These are phyloP conservation scores for Meyerozyma sp. DNA, from an alignment of 1,139 yeast species.

Conservation along the genomic window DNA sequence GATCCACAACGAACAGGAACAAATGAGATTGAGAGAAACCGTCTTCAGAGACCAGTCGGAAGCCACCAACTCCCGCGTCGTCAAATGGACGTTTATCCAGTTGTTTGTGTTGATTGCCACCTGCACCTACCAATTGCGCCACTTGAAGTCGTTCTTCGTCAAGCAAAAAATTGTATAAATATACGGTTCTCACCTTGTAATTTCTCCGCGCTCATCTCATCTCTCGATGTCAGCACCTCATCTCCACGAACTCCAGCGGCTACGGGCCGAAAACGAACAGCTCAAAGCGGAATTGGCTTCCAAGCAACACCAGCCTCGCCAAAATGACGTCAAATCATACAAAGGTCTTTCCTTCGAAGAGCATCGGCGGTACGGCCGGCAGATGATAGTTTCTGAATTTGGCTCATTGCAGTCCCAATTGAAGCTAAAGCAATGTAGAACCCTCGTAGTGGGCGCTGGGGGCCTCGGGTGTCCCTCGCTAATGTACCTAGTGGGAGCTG, in stretches of 20 bases:
- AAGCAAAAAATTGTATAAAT: constrained; percentile 44
- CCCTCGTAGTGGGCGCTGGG: constrained; percentile 91
- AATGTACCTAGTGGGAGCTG: constrained; percentile 81
- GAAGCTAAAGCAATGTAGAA: constrained; percentile 48
- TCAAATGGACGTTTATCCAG: constrained; percentile 44
- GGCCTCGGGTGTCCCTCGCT: constrained; percentile 95
- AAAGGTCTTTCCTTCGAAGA: constrained; percentile 48
- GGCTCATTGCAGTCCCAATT: constrained; percentile 56
- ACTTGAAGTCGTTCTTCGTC: constrained; percentile 47
- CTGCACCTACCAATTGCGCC: constrained; percentile 45
- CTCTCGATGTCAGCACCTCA: too few species aligned
- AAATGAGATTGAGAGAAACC: constrained; percentile 44
- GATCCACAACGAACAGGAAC: constrained; percentile 44
- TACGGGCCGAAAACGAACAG: not conserved
- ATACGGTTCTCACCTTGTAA: not conserved
- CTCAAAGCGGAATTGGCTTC: not conserved
- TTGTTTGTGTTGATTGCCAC: constrained; percentile 43
- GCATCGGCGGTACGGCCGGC: constrained; percentile 83
- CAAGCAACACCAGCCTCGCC: not conserved
- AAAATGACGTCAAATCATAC: not conserved
- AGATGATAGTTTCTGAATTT: constrained; percentile 82
- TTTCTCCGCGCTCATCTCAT: not conserved
- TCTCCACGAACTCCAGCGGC: not conserved
- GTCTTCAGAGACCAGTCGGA: constrained; percentile 44
- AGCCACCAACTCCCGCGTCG: constrained; percentile 41